Evolutionary conservation across 2,329 filamentous ascomycete species (phyloP), one percentile per base, ranked within the genome.

Genomic region (Leptodontidium sp.): DNA sequence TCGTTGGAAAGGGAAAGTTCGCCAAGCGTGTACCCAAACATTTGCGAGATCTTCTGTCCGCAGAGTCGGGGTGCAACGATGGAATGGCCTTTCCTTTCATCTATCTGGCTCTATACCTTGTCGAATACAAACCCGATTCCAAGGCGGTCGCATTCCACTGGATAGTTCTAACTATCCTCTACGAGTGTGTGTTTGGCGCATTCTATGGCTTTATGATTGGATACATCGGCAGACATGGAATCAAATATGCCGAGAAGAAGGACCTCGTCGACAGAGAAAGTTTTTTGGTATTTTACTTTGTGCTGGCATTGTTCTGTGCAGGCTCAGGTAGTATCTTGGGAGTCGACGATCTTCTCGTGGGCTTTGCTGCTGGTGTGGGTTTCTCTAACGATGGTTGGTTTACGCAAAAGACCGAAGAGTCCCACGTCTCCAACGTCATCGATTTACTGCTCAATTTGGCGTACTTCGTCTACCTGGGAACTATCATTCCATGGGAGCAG

Each of bases 381-480:
- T 99, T 99, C 84, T 98, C 94, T 75, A 99, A 99, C 80, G 96
- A 99, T 78, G 96, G 96, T 73, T 99, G 96, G 96, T 99, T 99
- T 77, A 92, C 93, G 17, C 93, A 98, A 78, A 98, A 98, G 85
- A 99, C 96, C 0, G 96, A 99, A 79, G 96, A 99, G 80, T 95
- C 96, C 0, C 96, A 98, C 79, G 96, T 99, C 11, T 98, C 95
- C 80, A 98, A 99, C 88, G 96, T 99, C 79, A 99, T 99, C 77
- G 96, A 99, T 84, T 82, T 99, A 79, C 84, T 99, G 70, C 90
- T 99, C 83, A 99, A 99, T 81, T 87, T 99, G 89, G 88, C 95
- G 2, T 99, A 98, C 81, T 99, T 99, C 80, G 96, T 99, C 75
- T 99, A 96, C 79, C 92, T 99, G 72, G 96, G 96, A 64, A 93